Conservation (phyloP, 208 protist species). For the Trypanosoma melophagium region DNA sequence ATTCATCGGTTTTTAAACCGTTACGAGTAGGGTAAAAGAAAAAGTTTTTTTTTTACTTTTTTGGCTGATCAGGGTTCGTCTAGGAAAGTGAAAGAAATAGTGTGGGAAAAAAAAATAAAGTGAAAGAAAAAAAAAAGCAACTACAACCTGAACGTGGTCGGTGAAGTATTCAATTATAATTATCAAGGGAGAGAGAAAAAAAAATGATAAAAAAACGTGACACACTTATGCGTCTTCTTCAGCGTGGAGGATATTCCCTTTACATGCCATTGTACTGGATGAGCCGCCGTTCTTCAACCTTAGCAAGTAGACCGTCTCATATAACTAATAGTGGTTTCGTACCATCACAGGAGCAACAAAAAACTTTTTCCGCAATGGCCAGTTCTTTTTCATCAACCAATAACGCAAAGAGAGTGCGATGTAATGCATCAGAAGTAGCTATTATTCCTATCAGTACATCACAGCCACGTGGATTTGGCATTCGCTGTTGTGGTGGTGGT, state of each 20-base stretch:
- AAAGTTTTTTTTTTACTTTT: background rate
- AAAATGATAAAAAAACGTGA: slow-evolving; percentile 1
- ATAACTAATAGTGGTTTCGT: background rate
- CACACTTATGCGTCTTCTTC: slow-evolving; percentile 6
- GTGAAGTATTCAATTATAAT: too few relatives aligned
- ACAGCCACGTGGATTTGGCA: background rate
- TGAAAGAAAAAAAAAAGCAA: too few relatives aligned
- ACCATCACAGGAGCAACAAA: slow-evolving; percentile 9
- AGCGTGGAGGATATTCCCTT: background rate
- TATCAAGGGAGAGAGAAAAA: too few relatives aligned
- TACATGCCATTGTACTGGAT: slow-evolving; percentile 9
- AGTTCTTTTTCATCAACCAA: background rate
- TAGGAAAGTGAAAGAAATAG: background rate
- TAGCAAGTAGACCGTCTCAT: slow-evolving; percentile 9
- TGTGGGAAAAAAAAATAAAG: too few relatives aligned
- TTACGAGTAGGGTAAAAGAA: background rate
- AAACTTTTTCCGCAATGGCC: slow-evolving; percentile 5
- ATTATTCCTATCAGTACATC: slow-evolving; percentile 15
- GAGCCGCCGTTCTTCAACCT: slow-evolving; percentile 6
- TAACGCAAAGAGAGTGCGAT: slow-evolving; percentile 1
- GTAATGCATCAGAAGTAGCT: slow-evolving; percentile 1
- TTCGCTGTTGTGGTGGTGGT: slow-evolving; percentile 6
- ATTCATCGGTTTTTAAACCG: slow-evolving; percentile 34
- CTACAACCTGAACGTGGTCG: too few relatives aligned
- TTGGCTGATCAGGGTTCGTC: background rate